Conservation (phyloP, 768 basidiomycete species). For the Kwoniella shandongensis region DNA sequence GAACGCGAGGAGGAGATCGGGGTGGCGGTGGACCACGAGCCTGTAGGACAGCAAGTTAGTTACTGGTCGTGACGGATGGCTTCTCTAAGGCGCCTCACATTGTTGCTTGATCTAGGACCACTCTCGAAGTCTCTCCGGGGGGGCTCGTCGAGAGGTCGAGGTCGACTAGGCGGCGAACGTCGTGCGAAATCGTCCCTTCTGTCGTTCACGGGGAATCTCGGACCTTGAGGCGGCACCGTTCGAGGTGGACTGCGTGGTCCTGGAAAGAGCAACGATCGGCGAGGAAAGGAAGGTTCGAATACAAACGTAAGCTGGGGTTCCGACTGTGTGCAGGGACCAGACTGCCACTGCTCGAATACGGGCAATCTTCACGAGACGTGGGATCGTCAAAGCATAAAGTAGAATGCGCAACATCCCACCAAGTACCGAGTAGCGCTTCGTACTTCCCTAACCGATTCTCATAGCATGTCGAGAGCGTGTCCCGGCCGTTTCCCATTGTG, state of each 20-base stretch:
- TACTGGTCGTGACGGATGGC: background rate
- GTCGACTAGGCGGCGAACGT: background rate
- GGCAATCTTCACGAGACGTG: no score
- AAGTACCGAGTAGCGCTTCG: no score
- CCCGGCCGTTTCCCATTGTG: background rate
- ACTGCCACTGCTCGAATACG: no score
- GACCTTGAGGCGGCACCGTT: background rate
- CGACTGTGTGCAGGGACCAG: no score
- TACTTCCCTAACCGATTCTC: no score
- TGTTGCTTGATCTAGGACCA: background rate
- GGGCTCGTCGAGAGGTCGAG: constrained; percentile 4
- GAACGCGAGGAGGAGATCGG: constrained; percentile 5
- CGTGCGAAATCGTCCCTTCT: background rate
- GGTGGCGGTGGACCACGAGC: constrained; percentile 6
- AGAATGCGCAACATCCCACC: no score
- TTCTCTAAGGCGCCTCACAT: background rate
- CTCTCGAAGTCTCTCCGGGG: background rate
- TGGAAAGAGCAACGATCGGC: background rate
- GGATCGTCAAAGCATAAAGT: no score
- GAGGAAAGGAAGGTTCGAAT: background rate
- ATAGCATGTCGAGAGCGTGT: no score
- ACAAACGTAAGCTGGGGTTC: background rate
- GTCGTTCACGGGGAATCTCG: background rate
- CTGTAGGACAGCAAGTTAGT: background rate
- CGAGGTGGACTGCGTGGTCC: background rate